Percentiles rank a stretch among this genome's conserved stretches.
These are phyloP conservation scores for Dendrobium catenatum DNA, from an alignment of 106 monocot genomes.

Conservation along the genomic window DNA sequence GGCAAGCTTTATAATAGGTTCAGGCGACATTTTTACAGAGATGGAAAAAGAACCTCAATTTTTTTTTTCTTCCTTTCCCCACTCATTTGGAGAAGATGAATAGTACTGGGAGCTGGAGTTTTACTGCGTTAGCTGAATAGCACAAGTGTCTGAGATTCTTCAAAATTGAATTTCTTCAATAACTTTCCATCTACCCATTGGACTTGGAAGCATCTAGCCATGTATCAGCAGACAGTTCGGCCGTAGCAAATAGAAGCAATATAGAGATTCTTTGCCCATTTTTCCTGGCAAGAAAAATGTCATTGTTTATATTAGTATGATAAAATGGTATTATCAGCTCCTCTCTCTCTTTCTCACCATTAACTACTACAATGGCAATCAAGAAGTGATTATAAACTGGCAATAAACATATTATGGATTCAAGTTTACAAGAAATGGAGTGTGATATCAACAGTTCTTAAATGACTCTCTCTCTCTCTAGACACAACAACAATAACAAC, in stretches of 20 bases:
- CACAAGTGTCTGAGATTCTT: background rate
- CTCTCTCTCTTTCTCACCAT: too few relatives aligned
- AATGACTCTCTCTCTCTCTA: too few relatives aligned
- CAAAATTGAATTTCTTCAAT: background rate
- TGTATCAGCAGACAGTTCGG: conserved; percentile 52
- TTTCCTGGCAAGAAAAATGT: conserved; percentile 34
- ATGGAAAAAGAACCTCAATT: background rate
- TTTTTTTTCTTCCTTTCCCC: background rate
- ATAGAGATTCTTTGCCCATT: conserved; percentile 76
- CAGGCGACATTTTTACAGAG: conserved; percentile 4
- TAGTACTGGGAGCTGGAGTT: background rate
- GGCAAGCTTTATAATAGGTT: background rate
- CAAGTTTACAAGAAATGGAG: background rate
- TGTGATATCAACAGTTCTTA: background rate
- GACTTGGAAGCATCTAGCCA: background rate
- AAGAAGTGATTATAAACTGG: background rate
- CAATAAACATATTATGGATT: background rate
- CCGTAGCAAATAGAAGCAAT: conserved; percentile 71
- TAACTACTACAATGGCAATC: too few relatives aligned
- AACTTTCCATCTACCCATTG: background rate
- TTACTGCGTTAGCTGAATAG: background rate
- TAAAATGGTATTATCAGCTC: too few relatives aligned
- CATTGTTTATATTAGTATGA: background rate
- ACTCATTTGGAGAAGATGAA: background rate
- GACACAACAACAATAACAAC: too few relatives aligned